phyloP scores from a whole-genome alignment of 208 protist genomes.

The Leptomonas pyrrhocoris region DNA sequence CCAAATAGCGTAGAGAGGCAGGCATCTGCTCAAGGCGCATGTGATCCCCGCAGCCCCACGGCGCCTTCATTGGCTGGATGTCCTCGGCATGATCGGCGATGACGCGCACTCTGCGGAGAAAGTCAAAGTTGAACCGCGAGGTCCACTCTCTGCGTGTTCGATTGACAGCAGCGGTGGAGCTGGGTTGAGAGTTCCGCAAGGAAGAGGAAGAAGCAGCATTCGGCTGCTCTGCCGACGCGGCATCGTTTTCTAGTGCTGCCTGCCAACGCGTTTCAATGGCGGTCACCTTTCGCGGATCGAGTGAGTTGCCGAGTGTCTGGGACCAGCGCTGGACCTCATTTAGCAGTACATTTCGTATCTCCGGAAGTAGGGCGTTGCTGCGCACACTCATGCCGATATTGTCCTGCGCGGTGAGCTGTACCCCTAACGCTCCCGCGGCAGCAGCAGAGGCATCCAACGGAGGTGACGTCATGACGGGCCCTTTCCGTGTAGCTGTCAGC shows the following conservation, averaged over 20 bases:
- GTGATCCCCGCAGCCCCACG: constrained; percentile 81
- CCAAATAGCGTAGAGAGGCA: constrained; percentile 64
- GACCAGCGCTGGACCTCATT: constrained; percentile 69
- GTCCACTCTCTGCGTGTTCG: no score
- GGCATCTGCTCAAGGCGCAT: constrained; percentile 70
- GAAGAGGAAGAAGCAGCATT: not conserved
- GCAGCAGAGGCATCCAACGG: not conserved
- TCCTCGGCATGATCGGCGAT: constrained; percentile 87
- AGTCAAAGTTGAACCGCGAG: constrained; percentile 26
- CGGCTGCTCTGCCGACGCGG: not conserved
- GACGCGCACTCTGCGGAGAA: constrained; percentile 47
- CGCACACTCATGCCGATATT: constrained; percentile 67
- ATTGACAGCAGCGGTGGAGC: not conserved
- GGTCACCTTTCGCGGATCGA: constrained; percentile 61
- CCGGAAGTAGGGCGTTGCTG: constrained; percentile 36
- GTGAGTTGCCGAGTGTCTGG: constrained; percentile 44
- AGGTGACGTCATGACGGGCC: not conserved
- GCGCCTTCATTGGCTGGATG: constrained; percentile 81
- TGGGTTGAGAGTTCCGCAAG: not conserved
- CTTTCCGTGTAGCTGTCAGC: not conserved
- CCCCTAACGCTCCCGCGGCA: constrained; percentile 20
- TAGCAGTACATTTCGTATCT: constrained; percentile 52
- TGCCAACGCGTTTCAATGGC: constrained; percentile 23
- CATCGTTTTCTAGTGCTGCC: constrained; percentile 3
- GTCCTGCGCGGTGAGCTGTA: constrained; percentile 43